A percentile compares a stretch with the other conserved stretches of the same genome.
phyloP scores from a whole-genome alignment of 257 asterid species.

The Solanum dulcamara region DNA sequence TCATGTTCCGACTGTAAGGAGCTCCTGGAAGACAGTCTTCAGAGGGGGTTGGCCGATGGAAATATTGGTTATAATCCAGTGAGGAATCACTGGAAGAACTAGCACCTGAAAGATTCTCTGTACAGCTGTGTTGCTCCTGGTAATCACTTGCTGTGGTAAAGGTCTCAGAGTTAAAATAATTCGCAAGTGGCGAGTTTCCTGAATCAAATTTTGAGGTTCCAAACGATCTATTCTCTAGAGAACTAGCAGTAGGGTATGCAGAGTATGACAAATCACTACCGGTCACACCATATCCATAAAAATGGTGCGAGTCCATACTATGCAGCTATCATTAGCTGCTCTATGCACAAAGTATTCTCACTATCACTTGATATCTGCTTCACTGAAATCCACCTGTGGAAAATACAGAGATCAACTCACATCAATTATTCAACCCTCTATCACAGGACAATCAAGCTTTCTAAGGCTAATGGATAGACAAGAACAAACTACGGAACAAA shows the following conservation, averaged over 20 bases:
- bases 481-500: background rate
- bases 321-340: slow-evolving; percentile 6
- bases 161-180: slow-evolving; percentile 36
- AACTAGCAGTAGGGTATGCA: slow-evolving; percentile 30
- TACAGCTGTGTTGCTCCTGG: slow-evolving; percentile 39
- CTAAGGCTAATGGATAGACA: background rate
- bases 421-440: background rate
- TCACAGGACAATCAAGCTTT: background rate
- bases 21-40: slow-evolving; percentile 24
- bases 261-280: slow-evolving; percentile 18
- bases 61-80: slow-evolving; percentile 25
- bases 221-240: slow-evolving; percentile 29
- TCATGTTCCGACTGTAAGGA: slow-evolving; percentile 26
- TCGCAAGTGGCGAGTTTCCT: slow-evolving; percentile 47
- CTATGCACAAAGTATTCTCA: background rate
- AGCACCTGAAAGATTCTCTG: slow-evolving; percentile 42
- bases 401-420: background rate
- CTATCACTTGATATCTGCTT: background rate
- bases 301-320: slow-evolving; percentile 23
- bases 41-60: slow-evolving; percentile 31
- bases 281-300: slow-evolving; percentile 8
- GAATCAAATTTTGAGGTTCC: slow-evolving; percentile 42
- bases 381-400: background rate
- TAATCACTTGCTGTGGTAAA: slow-evolving; percentile 22
- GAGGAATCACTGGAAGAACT: slow-evolving; percentile 53